Evolutionary conservation across 1,284 basidiomycete species (phyloP).

Genomic region (Trichosporon sp.): DNA sequence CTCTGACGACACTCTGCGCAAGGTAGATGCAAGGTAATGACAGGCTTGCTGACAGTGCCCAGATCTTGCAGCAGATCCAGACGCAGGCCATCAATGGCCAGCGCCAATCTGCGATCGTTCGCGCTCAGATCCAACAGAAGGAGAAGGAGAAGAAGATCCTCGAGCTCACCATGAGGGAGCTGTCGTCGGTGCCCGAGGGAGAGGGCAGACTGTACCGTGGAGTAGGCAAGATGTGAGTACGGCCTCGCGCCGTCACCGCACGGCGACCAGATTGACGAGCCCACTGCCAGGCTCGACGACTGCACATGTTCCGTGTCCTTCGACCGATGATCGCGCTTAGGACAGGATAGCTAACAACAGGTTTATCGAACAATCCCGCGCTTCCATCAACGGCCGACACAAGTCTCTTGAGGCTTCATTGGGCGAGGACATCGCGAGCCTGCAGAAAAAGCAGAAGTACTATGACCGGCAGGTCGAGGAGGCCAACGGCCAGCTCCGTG

Average conservation of each 20-base stretch:
- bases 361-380: slow-evolving; percentile 82
- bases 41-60: slow-evolving; percentile 17
- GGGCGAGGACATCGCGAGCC: slow-evolving; percentile 67
- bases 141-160: slow-evolving; percentile 79
- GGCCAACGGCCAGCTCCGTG: slow-evolving; percentile 74
- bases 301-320: not conserved
- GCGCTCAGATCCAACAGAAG: slow-evolving; percentile 67
- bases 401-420: slow-evolving; percentile 71
- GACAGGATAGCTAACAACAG: slow-evolving; percentile 49
- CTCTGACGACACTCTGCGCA: slow-evolving; percentile 78
- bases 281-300: no score
- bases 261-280: no score
- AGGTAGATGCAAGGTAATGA: slow-evolving; percentile 52
- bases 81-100: slow-evolving; percentile 73
- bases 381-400: slow-evolving; percentile 67
- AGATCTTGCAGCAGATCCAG: slow-evolving; percentile 90
- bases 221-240: slow-evolving; percentile 79
- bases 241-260: no score
- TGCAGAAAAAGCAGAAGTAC: slow-evolving; percentile 73
- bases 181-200: slow-evolving; percentile 36
- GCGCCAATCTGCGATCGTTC: slow-evolving; percentile 62
- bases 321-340: not conserved
- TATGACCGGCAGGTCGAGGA: slow-evolving; percentile 86
- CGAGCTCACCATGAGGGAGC: slow-evolving; percentile 64
- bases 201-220: slow-evolving; percentile 78